These are phyloP conservation scores for Moricandia moricandioides DNA, from an alignment of 345 rosid genomes.

Conservation along the genomic window DNA sequence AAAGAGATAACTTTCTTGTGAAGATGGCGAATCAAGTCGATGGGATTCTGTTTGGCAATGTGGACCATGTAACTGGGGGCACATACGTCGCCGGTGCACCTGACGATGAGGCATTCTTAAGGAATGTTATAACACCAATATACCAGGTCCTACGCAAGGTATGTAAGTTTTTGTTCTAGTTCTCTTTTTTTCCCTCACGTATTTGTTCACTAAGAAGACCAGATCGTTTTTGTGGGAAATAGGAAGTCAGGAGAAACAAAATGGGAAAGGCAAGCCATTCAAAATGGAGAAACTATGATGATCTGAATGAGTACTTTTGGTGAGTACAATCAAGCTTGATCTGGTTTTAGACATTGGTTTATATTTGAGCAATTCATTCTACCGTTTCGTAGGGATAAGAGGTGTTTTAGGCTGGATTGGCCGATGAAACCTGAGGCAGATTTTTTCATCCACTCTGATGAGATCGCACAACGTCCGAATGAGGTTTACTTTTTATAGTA, in stretches of 20 bases:
- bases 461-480: conserved; percentile 25
- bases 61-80: conserved; percentile 56
- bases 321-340: conserved; percentile 36
- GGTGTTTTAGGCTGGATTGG: conserved; percentile 70
- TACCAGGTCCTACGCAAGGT: conserved; percentile 75
- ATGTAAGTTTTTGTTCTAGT: conserved; percentile 17
- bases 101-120: conserved; percentile 81
- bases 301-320: conserved; percentile 97
- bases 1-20: conserved; percentile 12
- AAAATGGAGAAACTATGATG: conserved; percentile 97
- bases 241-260: conserved; percentile 87
- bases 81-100: conserved; percentile 43
- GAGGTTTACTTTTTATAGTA: conserved; percentile 39
- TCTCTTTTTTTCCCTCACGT: not conserved
- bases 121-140: conserved; percentile 72
- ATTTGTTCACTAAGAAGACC: conserved; percentile 5
- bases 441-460: conserved; percentile 67
- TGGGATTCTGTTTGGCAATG: conserved; percentile 54
- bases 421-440: conserved; percentile 63
- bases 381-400: conserved; percentile 54
- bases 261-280: conserved; percentile 92
- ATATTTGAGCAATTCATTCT: conserved; percentile 16
- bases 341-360: not conserved
- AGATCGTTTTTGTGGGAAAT: conserved; percentile 32
- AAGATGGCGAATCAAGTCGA: conserved; percentile 81